A percentile compares a stretch with the other conserved stretches of the same genome.
Conservation (phyloP, 306 rosid genomes). For the Dryas octopetala region DNA sequence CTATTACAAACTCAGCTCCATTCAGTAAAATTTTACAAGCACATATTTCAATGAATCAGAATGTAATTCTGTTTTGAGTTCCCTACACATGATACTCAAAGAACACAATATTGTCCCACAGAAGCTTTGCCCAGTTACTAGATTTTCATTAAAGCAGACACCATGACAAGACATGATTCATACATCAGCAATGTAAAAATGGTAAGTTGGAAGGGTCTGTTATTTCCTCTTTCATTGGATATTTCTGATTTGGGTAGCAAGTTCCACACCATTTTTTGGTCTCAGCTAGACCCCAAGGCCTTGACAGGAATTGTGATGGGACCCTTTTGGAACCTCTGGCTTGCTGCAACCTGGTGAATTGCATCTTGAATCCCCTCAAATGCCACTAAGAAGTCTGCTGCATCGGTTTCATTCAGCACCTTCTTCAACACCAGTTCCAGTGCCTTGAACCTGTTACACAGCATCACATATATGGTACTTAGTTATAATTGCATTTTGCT, state of each 20-base stretch:
- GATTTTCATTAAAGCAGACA: not conserved
- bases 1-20: not conserved
- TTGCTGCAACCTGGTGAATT: slow-evolving; percentile 37
- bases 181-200: not conserved
- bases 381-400: slow-evolving; percentile 46
- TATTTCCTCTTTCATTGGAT: not conserved
- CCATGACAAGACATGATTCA: not conserved
- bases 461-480: not conserved
- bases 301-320: slow-evolving; percentile 31
- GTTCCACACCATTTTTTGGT: not conserved
- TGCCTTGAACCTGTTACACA: slow-evolving; percentile 38
- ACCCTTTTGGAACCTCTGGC: slow-evolving; percentile 32
- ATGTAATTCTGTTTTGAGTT: not conserved
- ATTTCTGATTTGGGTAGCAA: slow-evolving; percentile 15
- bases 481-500: not conserved
- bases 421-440: slow-evolving; percentile 46
- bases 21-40: not conserved
- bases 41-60: not conserved
- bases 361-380: slow-evolving; percentile 47
- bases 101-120: slow-evolving; percentile 19
- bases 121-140: not conserved
- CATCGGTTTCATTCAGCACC: slow-evolving; percentile 37
- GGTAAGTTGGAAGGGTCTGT: not conserved
- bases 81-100: not conserved
- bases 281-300: slow-evolving; percentile 24